Evolutionary conservation across 768 basidiomycete species (phyloP).

Genomic region (Rubroboletus satanas): DNA sequence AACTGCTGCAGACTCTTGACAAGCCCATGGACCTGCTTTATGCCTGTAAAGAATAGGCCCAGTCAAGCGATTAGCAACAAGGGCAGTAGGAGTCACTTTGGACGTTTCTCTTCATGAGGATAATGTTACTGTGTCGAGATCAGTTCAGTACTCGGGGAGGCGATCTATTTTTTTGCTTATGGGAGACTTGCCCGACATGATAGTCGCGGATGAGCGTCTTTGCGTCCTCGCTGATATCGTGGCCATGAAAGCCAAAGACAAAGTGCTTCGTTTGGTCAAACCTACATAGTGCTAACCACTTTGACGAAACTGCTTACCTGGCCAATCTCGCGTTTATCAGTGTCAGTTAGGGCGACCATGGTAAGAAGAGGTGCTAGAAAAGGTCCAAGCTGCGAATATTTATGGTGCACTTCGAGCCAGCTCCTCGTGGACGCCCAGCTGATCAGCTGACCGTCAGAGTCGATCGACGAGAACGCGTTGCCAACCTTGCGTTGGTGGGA

Average conservation of each 20-base stretch:
- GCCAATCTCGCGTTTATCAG: slow-evolving; percentile 43
- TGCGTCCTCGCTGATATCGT: slow-evolving; percentile 48
- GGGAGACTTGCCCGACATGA: slow-evolving; percentile 46
- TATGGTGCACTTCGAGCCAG: neutral
- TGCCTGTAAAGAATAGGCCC: slow-evolving; percentile 35
- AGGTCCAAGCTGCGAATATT: slow-evolving; percentile 2
- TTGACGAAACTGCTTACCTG: slow-evolving; percentile 30
- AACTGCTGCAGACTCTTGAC: slow-evolving; percentile 49
- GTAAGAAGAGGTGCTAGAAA: neutral
- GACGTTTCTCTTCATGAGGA: slow-evolving; percentile 68
- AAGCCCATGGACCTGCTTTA: slow-evolving; percentile 47
- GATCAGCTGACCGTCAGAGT: neutral
- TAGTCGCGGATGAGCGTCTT: slow-evolving; percentile 57
- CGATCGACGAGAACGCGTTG: neutral
- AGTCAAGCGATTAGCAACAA: neutral
- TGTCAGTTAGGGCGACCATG: slow-evolving; percentile 33
- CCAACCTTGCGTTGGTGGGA: neutral
- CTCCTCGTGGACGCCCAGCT: neutral
- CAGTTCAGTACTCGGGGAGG: neutral
- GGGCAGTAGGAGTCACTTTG: slow-evolving; percentile 34
- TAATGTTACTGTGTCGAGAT: slow-evolving; percentile 42
- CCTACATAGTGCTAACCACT: too few relatives aligned
- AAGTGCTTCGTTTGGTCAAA: slow-evolving; percentile 50
- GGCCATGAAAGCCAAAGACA: slow-evolving; percentile 66
- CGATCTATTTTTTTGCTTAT: too few relatives aligned